Base-by-base conservation (phyloP, 2,329 filamentous ascomycete species). In the Cladosporium sp. region DNA sequence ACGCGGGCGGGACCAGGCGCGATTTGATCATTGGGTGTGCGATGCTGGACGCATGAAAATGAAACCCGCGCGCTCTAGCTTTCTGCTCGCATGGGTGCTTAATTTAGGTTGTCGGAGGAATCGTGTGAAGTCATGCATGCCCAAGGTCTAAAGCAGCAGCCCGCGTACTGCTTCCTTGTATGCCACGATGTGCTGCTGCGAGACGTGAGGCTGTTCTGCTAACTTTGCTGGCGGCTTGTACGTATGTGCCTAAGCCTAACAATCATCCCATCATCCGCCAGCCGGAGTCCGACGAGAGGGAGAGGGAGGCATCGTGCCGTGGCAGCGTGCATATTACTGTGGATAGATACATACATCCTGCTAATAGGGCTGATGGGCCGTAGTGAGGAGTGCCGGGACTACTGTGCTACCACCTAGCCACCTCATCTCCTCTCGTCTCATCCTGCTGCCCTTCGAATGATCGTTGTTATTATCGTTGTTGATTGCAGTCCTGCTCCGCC, bases 51-150 rank as follows among this genome's bases (percentile, higher is more conserved):
- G 49, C 52, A 55, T 55, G 52, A 55, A 31, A 55, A 31, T 55
- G 52, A 55, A 55, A 55, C 52, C 31, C 21, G 33, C 40, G n/a
- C 40, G 21, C 56, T 46, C 35, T 29, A 40, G 40, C 37, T 59
- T 40, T 26, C 56, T n/a, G 29, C 40, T 50, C 49, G 60, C 60
- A 44, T 62, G 60, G 60, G 60, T 44, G 49, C 60, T 62, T 62
- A 62, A 62, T 62, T 62, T 62, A 62, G 60, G 60, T 62, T 62
- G 60, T 53, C 60, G 49, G 60, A 62, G 60, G 46, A 55, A 62
- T 62, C 35, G n/a, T 62, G 46, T 50, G 28, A 59, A 46, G 21
- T 46, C 40, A 46, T 46, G 40, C 40, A 46, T 21, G 52, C 28
- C 52, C 31, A 33, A 55, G 52, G 14, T 31, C 50, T 31, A 33